These are phyloP conservation scores for Candida sanyaensis DNA, from an alignment of 1,139 yeast genomes.

Conservation along the genomic window DNA sequence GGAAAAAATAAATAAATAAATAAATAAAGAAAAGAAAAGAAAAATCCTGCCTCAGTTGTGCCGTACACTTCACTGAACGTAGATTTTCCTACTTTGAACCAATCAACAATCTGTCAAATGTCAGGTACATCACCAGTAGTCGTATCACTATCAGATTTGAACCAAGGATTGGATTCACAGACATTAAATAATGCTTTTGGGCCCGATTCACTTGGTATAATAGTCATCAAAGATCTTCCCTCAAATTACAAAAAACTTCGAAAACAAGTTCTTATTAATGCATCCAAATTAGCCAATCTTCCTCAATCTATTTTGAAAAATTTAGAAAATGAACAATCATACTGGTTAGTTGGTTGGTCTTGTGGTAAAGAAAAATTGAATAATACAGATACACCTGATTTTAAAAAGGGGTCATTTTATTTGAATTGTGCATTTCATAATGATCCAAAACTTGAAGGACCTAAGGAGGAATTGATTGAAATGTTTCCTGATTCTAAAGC, in stretches of 20 bases:
- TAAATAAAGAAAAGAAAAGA: background rate
- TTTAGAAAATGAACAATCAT: slow-evolving; percentile 49
- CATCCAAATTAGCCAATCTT: slow-evolving; percentile 48
- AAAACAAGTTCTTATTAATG: slow-evolving; percentile 42
- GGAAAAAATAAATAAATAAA: no score
- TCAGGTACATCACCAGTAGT: slow-evolving; percentile 21
- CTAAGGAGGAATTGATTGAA: slow-evolving; percentile 30
- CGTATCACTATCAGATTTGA: slow-evolving; percentile 37
- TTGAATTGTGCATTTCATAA: slow-evolving; percentile 60
- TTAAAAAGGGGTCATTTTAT: slow-evolving; percentile 59
- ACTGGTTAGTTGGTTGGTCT: slow-evolving; percentile 69
- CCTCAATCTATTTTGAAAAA: slow-evolving; percentile 31
- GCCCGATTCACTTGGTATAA: slow-evolving; percentile 56
- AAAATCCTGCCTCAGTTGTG: no score
- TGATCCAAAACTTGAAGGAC: slow-evolving; percentile 47
- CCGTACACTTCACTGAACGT: no score
- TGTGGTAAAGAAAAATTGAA: slow-evolving; percentile 56
- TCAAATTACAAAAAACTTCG: slow-evolving; percentile 39
- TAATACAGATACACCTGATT: slow-evolving; percentile 44
- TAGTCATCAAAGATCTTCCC: slow-evolving; percentile 49
- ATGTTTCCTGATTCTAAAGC: slow-evolving; percentile 38
- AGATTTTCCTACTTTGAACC: background rate
- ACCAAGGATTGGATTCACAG: slow-evolving; percentile 31
- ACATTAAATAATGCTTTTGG: slow-evolving; percentile 54
- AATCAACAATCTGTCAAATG: background rate